Evolutionary conservation across 2,329 filamentous ascomycete species (phyloP), one percentile per base, ranked within the genome.

Genomic region (Cucurbitaria berberidis): DNA sequence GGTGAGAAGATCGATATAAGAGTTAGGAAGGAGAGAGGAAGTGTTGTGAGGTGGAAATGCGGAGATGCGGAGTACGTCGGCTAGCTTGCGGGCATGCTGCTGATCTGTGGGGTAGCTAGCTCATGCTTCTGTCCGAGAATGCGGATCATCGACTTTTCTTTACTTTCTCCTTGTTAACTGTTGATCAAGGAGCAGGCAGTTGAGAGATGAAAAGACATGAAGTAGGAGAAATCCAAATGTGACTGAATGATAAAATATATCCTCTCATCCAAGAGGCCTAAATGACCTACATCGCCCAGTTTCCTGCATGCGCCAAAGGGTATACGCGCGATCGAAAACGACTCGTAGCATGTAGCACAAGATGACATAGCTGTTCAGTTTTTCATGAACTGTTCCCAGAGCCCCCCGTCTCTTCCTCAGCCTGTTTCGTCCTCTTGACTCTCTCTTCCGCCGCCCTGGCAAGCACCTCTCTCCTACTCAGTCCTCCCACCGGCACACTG

Each of bases 381-480:
- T 13, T 30, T 55, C 29, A 62, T n/a, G 45, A 39, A n/a, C 41
- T 46, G 5, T 29, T 44, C 7, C 35, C 47, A 24, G 29, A 19
- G 6, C 51, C 66, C 62, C 70, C 71, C 58, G 68, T 68, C 53
- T 69, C 70, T 5, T 69, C 63, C 46, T 78, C 74, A 41, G 75
- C 73, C 60, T 78, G 75, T 56, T 75, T 78, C 63, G 80, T 74
- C 70, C 76, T 86, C 75, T 77, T 79, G 68, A 80, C 74, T 71
- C 79, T 85, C 74, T 89, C 87, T 74, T 92, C 89, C 0, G 88
- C 89, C 5, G 89, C 90, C 48, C 80, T 85, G 0, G 90, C 91
- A 48, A 95, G 79, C 30, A 91, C 83, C 66, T 96, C 90, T 51
- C 91, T 83, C 57, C 90, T 80, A 61, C 80, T 89, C 74, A 91